Percentiles rank a stretch among this genome's conserved stretches.
These are phyloP conservation scores for Eremothecium cymbalariae DNA, from an alignment of 1,139 yeast species.

Conservation along the genomic window DNA sequence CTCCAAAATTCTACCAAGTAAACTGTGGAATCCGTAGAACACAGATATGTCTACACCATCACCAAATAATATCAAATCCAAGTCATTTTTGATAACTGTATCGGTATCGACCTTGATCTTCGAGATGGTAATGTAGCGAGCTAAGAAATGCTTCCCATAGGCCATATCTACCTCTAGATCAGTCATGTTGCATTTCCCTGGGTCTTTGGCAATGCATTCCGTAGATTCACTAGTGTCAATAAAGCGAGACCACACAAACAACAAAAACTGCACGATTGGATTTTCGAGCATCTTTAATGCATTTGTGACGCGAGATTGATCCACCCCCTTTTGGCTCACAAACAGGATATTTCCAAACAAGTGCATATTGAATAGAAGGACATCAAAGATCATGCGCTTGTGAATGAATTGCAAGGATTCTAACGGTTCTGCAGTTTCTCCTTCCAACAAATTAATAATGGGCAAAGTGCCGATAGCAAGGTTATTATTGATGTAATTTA, in stretches of 20 bases:
- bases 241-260: conserved; percentile 17
- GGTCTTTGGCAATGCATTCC: conserved; percentile 10
- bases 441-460: conserved; percentile 11
- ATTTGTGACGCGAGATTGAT: conserved; percentile 6
- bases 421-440: neutral
- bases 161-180: neutral
- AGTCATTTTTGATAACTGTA: conserved; percentile 14
- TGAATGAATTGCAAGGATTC: neutral
- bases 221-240: conserved; percentile 5
- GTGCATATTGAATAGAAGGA: conserved; percentile 17
- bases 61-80: conserved; percentile 19
- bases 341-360: conserved; percentile 12
- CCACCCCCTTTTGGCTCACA: conserved; percentile 9
- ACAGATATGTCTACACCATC: conserved; percentile 22
- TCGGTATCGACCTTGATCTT: conserved; percentile 17
- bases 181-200: neutral
- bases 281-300: conserved; percentile 15
- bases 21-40: conserved; percentile 18
- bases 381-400: conserved; percentile 16
- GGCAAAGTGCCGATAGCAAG: conserved; percentile 20
- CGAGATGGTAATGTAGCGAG: conserved; percentile 15
- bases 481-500: conserved; percentile 16
- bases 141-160: conserved; percentile 12
- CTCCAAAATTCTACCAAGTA: conserved; percentile 13
- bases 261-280: conserved; percentile 20